Conservation (phyloP, 352 stramenopile genomes). For the Aphanomyces stellatus region DNA sequence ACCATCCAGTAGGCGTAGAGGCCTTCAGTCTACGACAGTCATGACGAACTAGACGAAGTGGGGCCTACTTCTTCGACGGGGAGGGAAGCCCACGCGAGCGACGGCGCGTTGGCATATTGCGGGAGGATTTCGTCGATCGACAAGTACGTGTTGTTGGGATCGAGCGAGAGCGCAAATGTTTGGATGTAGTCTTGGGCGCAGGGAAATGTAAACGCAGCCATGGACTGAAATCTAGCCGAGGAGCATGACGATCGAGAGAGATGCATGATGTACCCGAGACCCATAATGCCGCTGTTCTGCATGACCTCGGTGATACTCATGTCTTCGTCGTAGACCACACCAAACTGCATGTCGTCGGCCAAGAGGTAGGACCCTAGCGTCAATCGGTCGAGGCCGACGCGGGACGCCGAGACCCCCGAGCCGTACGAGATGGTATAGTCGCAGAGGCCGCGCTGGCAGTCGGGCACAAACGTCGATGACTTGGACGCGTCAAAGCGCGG, state of each 20-base stretch:
- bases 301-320: constrained; percentile 6
- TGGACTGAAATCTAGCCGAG: constrained; percentile 4
- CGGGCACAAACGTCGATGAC: constrained; percentile 3
- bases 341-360: constrained; percentile 12
- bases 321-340: constrained; percentile 18
- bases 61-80: constrained; percentile 15
- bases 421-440: constrained; percentile 13
- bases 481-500: constrained; percentile 5
- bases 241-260: background rate
- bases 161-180: constrained; percentile 5
- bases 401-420: constrained; percentile 6
- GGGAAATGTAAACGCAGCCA: constrained; percentile 11
- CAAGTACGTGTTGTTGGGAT: background rate
- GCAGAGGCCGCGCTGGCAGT: constrained; percentile 1
- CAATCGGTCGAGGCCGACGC: constrained; percentile 4
- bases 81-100: background rate
- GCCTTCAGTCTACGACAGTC: background rate
- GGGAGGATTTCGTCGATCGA: constrained; percentile 13
- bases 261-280: background rate
- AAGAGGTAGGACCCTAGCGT: background rate
- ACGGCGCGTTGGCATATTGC: background rate
- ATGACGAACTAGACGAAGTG: background rate
- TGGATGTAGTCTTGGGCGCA: constrained; percentile 8
- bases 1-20: constrained; percentile 16
- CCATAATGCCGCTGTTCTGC: constrained; percentile 16